These are phyloP conservation scores for Eucalyptus cloeziana DNA, from an alignment of 345 rosid genomes.

Conservation along the genomic window DNA sequence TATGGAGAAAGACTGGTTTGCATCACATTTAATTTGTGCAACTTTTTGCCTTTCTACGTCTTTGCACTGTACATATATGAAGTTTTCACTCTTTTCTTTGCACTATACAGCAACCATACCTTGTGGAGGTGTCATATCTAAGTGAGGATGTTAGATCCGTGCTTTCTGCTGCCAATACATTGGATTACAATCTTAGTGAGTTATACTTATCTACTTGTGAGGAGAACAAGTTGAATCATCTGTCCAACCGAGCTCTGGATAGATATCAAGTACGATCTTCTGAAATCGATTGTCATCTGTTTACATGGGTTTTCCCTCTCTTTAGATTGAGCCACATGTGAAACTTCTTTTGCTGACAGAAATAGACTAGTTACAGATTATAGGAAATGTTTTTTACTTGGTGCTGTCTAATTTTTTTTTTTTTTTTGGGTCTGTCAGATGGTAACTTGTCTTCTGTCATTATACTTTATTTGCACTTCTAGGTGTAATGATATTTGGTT, in stretches of 20 bases:
- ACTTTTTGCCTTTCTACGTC: neutral
- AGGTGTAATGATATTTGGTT: neutral
- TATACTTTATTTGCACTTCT: neutral
- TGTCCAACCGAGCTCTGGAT: slow-evolving; percentile 25
- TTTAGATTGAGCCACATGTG: neutral
- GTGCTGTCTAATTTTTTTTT: neutral
- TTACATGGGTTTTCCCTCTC: neutral
- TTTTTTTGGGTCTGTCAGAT: neutral
- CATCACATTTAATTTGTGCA: neutral
- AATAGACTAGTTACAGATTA: neutral
- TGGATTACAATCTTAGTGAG: slow-evolving; percentile 53
- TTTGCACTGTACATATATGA: neutral
- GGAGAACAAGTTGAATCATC: slow-evolving; percentile 15
- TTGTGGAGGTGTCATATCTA: slow-evolving; percentile 50
- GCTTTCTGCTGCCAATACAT: slow-evolving; percentile 65
- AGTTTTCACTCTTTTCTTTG: neutral
- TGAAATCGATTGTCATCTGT: neutral
- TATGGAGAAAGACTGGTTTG: slow-evolving; percentile 94
- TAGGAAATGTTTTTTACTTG: neutral
- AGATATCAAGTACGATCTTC: slow-evolving; percentile 49
- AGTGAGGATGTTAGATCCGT: slow-evolving; percentile 71
- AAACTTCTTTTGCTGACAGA: neutral
- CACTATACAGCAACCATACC: slow-evolving; percentile 56
- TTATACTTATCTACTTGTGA: slow-evolving; percentile 36
- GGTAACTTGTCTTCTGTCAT: neutral